A percentile compares a stretch with the other conserved stretches of the same genome.
These are phyloP conservation scores for Candida gorgasii DNA, from an alignment of 805 yeast species.

Conservation along the genomic window DNA sequence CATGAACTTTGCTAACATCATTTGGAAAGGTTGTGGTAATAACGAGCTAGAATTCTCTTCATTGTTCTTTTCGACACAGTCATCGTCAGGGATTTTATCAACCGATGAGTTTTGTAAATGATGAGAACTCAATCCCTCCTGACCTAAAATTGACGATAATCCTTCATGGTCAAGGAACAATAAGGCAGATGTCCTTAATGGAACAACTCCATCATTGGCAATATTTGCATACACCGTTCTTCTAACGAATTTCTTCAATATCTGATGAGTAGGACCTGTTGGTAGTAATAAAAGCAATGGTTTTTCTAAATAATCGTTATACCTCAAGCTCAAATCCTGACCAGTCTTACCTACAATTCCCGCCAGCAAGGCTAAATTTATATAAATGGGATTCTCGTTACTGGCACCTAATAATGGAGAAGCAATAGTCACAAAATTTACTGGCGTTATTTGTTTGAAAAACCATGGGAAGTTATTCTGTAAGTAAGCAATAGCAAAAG, in stretches of 20 bases:
- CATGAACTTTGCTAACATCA: constrained; percentile 40
- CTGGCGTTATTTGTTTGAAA: constrained; percentile 65
- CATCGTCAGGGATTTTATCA: constrained; percentile 17
- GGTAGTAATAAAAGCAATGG: constrained; percentile 80
- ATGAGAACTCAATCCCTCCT: constrained; percentile 20
- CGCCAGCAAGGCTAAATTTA: constrained; percentile 78
- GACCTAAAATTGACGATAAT: constrained; percentile 18
- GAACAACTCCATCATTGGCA: constrained; percentile 93
- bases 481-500: constrained; percentile 85
- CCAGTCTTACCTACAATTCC: constrained; percentile 95
- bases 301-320: constrained; percentile 41
- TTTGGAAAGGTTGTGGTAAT: constrained; percentile 31
- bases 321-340: constrained; percentile 75
- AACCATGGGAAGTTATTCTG: constrained; percentile 67
- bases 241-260: constrained; percentile 61
- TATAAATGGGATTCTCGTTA: constrained; percentile 83
- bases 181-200: constrained; percentile 84
- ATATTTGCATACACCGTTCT: constrained; percentile 89
- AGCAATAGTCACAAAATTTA: constrained; percentile 80
- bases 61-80: constrained; percentile 12
- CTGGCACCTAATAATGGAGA: constrained; percentile 87
- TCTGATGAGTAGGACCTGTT: constrained; percentile 65
- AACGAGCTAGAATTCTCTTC: constrained; percentile 11
- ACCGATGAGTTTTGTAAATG: constrained; percentile 13
- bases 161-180: constrained; percentile 86